Percentiles rank a stretch among this genome's conserved stretches.
These are phyloP conservation scores for Bathelium albidoporum DNA, from an alignment of 495 filamentous ascomycete species.

Conservation along the genomic window DNA sequence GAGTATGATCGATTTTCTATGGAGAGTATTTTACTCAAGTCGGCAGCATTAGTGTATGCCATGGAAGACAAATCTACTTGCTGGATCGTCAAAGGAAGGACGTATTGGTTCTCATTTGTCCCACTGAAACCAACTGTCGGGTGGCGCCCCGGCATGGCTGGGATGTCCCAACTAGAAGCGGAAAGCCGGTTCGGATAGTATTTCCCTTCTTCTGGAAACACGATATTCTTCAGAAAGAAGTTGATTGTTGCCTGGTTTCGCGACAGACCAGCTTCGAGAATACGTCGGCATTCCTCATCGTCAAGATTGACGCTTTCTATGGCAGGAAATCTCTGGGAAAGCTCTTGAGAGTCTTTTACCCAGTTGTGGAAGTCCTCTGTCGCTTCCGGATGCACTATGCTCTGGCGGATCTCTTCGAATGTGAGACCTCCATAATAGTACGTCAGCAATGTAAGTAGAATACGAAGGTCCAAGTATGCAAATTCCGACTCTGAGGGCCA, in stretches of 20 bases:
- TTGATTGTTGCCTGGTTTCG: constrained; percentile 46
- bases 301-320: constrained; percentile 50
- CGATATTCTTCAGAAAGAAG: constrained; percentile 50
- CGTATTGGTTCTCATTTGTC: constrained; percentile 53
- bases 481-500: constrained; percentile 56
- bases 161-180: constrained; percentile 60
- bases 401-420: constrained; percentile 34
- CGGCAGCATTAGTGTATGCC: constrained; percentile 53
- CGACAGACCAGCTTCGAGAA: constrained; percentile 44
- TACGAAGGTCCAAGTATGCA: constrained; percentile 61
- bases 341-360: background rate
- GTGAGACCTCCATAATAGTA: constrained; percentile 60
- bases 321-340: background rate
- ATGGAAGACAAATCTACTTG: constrained; percentile 48
- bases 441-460: constrained; percentile 54
- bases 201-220: constrained; percentile 57
- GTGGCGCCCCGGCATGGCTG: constrained; percentile 34
- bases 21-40: constrained; percentile 46
- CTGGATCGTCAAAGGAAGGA: constrained; percentile 45
- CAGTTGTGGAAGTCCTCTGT: background rate
- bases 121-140: constrained; percentile 61
- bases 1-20: constrained; percentile 39
- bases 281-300: constrained; percentile 34
- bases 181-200: constrained; percentile 56
- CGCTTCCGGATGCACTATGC: background rate